A percentile compares a stretch with the other conserved stretches of the same genome.
phyloP scores from a whole-genome alignment of 495 filamentous ascomycete genomes.

The Geoglossum glabrum region DNA sequence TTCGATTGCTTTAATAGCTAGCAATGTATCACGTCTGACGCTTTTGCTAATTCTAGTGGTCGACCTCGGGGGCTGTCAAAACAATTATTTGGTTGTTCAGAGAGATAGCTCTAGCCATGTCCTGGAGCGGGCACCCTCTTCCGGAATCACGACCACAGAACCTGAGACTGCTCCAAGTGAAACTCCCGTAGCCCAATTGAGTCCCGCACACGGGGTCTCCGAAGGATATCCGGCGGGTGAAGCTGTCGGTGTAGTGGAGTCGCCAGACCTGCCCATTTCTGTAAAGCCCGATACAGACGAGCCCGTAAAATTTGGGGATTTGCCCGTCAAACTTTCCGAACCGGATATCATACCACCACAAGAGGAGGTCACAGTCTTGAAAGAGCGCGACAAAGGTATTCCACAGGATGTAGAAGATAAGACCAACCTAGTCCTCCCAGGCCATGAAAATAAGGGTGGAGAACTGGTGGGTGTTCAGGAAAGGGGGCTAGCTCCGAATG shows the following conservation, averaged over 20 bases:
- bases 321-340: conserved; percentile 1
- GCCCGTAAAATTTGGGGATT: not conserved
- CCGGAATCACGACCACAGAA: not conserved
- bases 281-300: not conserved
- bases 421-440: not conserved
- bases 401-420: conserved; percentile 1
- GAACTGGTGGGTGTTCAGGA: not conserved
- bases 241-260: not conserved
- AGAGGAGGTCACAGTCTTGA: not conserved
- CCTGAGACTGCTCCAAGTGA: not conserved
- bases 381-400: not conserved
- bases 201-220: not conserved
- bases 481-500: not conserved
- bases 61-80: conserved; percentile 34
- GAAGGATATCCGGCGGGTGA: not conserved
- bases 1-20: not conserved
- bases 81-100: conserved; percentile 31
- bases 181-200: not conserved
- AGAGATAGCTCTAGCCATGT: not conserved
- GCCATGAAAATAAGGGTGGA: not conserved
- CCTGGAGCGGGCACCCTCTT: not conserved
- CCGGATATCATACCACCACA: conserved; percentile 1
- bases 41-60: conserved; percentile 20
- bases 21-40: not conserved
- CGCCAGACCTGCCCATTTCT: not conserved